Evolutionary conservation across 805 yeast genomes (phyloP).

Genomic region (Candida vaughaniae): DNA sequence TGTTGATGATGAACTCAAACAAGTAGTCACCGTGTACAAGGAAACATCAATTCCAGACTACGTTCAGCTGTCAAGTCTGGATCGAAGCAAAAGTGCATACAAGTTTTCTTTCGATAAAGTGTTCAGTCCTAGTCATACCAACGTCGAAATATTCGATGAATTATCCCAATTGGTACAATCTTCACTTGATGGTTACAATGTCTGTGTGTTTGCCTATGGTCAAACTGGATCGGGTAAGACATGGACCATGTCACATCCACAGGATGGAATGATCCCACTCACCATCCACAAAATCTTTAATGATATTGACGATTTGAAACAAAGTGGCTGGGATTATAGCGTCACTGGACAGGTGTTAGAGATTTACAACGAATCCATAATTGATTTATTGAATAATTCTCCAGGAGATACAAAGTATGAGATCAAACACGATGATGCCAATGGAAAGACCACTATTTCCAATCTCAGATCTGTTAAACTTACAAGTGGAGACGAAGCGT

Average conservation of each 20-base stretch:
- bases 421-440: constrained; percentile 63
- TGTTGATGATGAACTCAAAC: constrained; percentile 34
- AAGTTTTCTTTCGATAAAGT: constrained; percentile 75
- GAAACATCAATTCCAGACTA: constrained; percentile 9
- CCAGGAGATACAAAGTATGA: constrained; percentile 48
- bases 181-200: constrained; percentile 82
- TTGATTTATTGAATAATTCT: constrained; percentile 54
- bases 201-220: constrained; percentile 94
- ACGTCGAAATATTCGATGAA: constrained; percentile 73
- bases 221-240: constrained; percentile 97
- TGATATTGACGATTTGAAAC: constrained; percentile 46
- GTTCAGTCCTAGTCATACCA: constrained; percentile 54
- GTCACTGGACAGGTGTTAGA: constrained; percentile 79
- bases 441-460: constrained; percentile 56
- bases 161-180: constrained; percentile 79
- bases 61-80: constrained; percentile 2
- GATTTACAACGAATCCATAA: constrained; percentile 80
- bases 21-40: constrained; percentile 30
- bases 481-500: constrained; percentile 48
- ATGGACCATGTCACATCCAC: constrained; percentile 72
- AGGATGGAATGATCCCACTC: constrained; percentile 78
- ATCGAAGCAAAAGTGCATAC: constrained; percentile 15
- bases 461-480: constrained; percentile 55
- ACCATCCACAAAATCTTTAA: constrained; percentile 71
- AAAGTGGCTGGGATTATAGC: constrained; percentile 61